Base-by-base conservation (phyloP, 441 rosid species). In the Pelargonium citronellum region DNA sequence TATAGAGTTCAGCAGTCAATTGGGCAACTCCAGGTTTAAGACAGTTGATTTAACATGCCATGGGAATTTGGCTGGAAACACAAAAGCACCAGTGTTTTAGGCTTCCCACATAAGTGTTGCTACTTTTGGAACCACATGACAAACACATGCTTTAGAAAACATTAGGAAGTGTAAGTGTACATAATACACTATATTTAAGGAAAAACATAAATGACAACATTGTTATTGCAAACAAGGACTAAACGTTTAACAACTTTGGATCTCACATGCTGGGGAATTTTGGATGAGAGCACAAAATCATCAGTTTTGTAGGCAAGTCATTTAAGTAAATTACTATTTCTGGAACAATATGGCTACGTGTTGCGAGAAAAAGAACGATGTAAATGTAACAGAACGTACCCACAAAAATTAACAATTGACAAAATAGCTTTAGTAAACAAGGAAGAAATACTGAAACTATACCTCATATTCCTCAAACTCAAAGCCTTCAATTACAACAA, bases 381-480 rank as follows among this genome's bases (percentile, higher is more conserved):
- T 10, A 10, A 22, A 61, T 22, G 37, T 46, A 57, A 61, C 37
- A 19, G 27, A 19, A 58, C 22, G 17, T 58, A 37, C 7, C 41
- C 41, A 37, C 8, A 37, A 37, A 37, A 5, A 37, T 37, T 37
- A 58, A 58, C 13, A 58, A 20, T 58, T 58, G 63, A 20, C 22
- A 7, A 20, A 8, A 58, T 27, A 58, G 7, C 11, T 58, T 58
- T 58, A 19, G 63, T 27, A 58, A 51, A 49, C 4, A 55, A 57
- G 68, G 70, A 72, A 12, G 49, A 58, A 43, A 60, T 43, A 55
- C 66, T 63, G 51, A 58, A 15, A 73, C 44, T 61, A 60, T 80
- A 96, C 99, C 98, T 92, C 92, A 34, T 86, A 92, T 74, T 89
- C 98, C 83, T 96, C 99, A 78, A 96, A 90, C 84, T 96, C 99